These are phyloP conservation scores for Angomonas desouzai DNA, from an alignment of 208 protist genomes.

Conservation along the genomic window DNA sequence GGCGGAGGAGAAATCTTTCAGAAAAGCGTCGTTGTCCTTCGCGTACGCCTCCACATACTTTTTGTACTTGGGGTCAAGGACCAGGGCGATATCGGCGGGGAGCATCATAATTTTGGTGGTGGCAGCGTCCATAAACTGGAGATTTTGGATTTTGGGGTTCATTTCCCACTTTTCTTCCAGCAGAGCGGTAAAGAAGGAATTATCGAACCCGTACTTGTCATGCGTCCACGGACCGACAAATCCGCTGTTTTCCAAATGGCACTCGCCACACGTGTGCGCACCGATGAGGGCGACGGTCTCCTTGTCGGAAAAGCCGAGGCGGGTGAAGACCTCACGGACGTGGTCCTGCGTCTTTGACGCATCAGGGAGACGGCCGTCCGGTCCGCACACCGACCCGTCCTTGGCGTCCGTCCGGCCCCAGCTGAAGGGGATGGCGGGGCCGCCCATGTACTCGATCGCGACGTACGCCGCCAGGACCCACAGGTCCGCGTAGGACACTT, in stretches of 20 bases:
- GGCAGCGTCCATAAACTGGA: slow-evolving; percentile 80
- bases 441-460: slow-evolving; percentile 92
- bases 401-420: slow-evolving; percentile 81
- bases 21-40: slow-evolving; percentile 88
- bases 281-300: slow-evolving; percentile 93
- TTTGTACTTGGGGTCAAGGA: slow-evolving; percentile 77
- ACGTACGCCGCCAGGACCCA: slow-evolving; percentile 88
- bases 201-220: slow-evolving; percentile 87
- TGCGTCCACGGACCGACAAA: slow-evolving; percentile 91
- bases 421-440: slow-evolving; percentile 78
- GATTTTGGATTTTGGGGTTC: slow-evolving; percentile 37
- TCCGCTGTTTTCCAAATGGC: slow-evolving; percentile 77
- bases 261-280: slow-evolving; percentile 90
- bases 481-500: slow-evolving; percentile 92
- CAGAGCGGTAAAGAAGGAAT: slow-evolving; percentile 87
- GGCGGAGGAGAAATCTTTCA: slow-evolving; percentile 79
- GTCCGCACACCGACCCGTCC: slow-evolving; percentile 56
- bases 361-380: slow-evolving; percentile 89
- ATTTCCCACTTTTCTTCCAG: slow-evolving; percentile 84
- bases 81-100: slow-evolving; percentile 80
- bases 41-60: slow-evolving; percentile 87
- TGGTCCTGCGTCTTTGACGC: slow-evolving; percentile 64
- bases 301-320: slow-evolving; percentile 91
- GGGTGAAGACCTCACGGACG: slow-evolving; percentile 84
- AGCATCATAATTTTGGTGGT: slow-evolving; percentile 93